Percentiles rank a stretch among this genome's conserved stretches.
Evolutionary conservation across 2,329 filamentous ascomycete genomes (phyloP).

Genomic region (Sclerotinia glacialis): DNA sequence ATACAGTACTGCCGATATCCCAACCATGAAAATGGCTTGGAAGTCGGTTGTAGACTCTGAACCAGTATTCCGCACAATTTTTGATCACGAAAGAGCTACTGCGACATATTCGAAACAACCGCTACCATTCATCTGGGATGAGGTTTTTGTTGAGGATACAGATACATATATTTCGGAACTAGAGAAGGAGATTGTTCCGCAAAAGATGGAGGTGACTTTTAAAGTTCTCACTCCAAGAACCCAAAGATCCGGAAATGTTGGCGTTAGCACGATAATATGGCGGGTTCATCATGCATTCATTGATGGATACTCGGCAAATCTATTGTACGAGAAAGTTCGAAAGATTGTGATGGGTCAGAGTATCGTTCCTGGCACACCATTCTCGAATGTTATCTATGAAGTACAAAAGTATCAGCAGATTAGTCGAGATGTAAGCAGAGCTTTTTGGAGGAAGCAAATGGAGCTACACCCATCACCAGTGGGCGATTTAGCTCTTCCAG

Average conservation of each 20-base stretch:
- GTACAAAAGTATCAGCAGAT: conserved; percentile 8
- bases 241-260: not conserved
- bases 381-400: not conserved
- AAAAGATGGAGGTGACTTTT: conserved; percentile 13
- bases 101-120: conserved; percentile 9
- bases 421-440: not conserved
- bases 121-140: conserved; percentile 6
- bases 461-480: conserved; percentile 5
- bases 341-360: conserved; percentile 1
- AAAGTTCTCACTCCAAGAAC: not conserved
- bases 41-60: conserved; percentile 32
- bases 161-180: conserved; percentile 6
- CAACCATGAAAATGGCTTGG: conserved; percentile 35
- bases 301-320: conserved; percentile 37
- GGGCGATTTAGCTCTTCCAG: conserved; percentile 2
- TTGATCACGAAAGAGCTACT: conserved; percentile 13
- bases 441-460: conserved; percentile 20
- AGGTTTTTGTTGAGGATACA: not conserved
- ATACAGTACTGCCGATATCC: conserved; percentile 26
- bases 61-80: conserved; percentile 33
- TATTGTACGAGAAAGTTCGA: conserved; percentile 21
- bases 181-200: not conserved
- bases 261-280: conserved; percentile 36
- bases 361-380: not conserved
- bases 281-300: conserved; percentile 40